A percentile compares a stretch with the other conserved stretches of the same genome.
Evolutionary conservation across 306 rosid genomes (phyloP).

Genomic region (Trifolium fragiferum): DNA sequence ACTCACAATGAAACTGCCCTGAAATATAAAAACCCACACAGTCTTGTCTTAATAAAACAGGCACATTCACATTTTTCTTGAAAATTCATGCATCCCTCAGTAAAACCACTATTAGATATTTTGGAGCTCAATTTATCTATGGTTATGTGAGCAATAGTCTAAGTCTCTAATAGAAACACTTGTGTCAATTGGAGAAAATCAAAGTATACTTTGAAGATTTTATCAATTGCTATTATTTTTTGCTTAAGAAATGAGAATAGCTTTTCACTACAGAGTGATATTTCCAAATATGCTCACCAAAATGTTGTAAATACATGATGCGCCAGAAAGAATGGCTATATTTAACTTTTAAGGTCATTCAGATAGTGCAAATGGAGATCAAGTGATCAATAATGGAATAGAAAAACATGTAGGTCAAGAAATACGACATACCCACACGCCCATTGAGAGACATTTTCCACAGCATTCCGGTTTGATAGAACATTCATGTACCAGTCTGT

Average conservation of each 20-base stretch:
- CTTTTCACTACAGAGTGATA: background rate
- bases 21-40: slow-evolving; percentile 10
- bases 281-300: background rate
- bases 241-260: slow-evolving; percentile 14
- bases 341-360: slow-evolving; percentile 25
- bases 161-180: background rate
- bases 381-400: background rate
- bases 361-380: slow-evolving; percentile 8
- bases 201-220: background rate
- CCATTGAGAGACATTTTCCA: slow-evolving; percentile 95
- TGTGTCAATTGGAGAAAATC: slow-evolving; percentile 1
- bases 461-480: slow-evolving; percentile 70
- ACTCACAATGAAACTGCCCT: slow-evolving; percentile 6
- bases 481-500: slow-evolving; percentile 72
- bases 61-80: background rate
- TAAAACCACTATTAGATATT: slow-evolving; percentile 16
- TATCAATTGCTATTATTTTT: slow-evolving; percentile 1
- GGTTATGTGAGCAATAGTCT: background rate
- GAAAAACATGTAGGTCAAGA: slow-evolving; percentile 24
- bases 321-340: slow-evolving; percentile 11
- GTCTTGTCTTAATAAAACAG: background rate
- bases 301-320: background rate
- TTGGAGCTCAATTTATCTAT: slow-evolving; percentile 19
- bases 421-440: slow-evolving; percentile 89
- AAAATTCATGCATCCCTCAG: background rate